Conservation (phyloP, 306 rosid genomes). For the Acacia crassicarpa region DNA sequence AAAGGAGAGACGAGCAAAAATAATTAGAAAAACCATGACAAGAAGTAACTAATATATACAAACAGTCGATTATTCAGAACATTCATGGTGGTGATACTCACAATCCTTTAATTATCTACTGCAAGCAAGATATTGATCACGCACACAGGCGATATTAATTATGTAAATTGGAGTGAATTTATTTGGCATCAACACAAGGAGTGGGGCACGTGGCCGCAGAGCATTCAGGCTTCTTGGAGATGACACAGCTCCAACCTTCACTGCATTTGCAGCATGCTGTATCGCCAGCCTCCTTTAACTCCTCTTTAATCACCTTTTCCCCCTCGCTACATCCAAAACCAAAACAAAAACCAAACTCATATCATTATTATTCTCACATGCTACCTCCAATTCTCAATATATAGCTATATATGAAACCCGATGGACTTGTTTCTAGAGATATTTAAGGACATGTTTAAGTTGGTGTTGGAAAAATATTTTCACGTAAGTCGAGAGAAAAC, state of each 20-base stretch:
- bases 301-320: not conserved
- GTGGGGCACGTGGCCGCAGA: not conserved
- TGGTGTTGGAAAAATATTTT: no score
- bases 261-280: constrained; percentile 47
- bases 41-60: not conserved
- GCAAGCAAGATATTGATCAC: not conserved
- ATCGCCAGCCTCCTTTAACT: not conserved
- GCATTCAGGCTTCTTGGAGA: constrained; percentile 27
- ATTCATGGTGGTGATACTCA: not conserved
- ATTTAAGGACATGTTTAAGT: no score
- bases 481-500: no score
- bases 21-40: not conserved
- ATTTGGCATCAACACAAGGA: not conserved
- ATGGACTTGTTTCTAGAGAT: no score
- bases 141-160: not conserved
- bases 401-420: no score
- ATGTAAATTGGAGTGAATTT: not conserved
- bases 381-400: no score
- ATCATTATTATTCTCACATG: no score
- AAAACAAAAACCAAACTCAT: not conserved
- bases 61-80: not conserved
- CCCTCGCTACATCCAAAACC: not conserved
- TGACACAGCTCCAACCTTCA: constrained; percentile 55
- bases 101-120: not conserved
- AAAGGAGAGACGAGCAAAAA: not conserved